These are phyloP conservation scores for Trypanosoma avium DNA, from an alignment of 208 protist species.

Conservation along the genomic window DNA sequence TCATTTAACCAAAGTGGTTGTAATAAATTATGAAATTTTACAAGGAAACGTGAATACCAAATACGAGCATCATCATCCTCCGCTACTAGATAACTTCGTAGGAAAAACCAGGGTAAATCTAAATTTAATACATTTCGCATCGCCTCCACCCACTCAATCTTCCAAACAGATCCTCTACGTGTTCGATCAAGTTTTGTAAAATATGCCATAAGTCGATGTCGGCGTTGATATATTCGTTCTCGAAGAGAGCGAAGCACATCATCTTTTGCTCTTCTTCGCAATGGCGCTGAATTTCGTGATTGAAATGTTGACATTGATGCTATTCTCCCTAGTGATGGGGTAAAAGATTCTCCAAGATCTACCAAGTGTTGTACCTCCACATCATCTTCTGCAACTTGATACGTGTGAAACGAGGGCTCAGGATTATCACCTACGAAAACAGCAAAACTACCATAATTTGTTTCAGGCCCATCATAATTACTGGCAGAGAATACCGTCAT, in stretches of 20 bases:
- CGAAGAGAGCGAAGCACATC: slow-evolving; percentile 83
- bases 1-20: slow-evolving; percentile 67
- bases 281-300: slow-evolving; percentile 17
- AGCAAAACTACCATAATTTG: slow-evolving; percentile 77
- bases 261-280: slow-evolving; percentile 70
- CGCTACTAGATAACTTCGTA: slow-evolving; percentile 76
- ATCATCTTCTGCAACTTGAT: slow-evolving; percentile 76
- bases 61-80: slow-evolving; percentile 72
- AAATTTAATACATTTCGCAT: slow-evolving; percentile 87
- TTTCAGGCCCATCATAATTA: slow-evolving; percentile 96
- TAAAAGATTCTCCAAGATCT: slow-evolving; percentile 50
- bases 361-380: slow-evolving; percentile 61
- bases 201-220: slow-evolving; percentile 83
- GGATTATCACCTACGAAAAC: slow-evolving; percentile 74
- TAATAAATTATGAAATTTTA: slow-evolving; percentile 72
- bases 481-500: slow-evolving; percentile 98
- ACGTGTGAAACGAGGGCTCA: slow-evolving; percentile 75
- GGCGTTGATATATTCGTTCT: slow-evolving; percentile 80
- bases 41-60: slow-evolving; percentile 74
- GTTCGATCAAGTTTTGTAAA: slow-evolving; percentile 88
- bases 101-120: slow-evolving; percentile 87
- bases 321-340: slow-evolving; percentile 30
- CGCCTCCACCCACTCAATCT: slow-evolving; percentile 89
- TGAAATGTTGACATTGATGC: slow-evolving; percentile 30
- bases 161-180: slow-evolving; percentile 89